phyloP scores from a whole-genome alignment of 169 alveolate species.

The Eimeria acervulina region DNA sequence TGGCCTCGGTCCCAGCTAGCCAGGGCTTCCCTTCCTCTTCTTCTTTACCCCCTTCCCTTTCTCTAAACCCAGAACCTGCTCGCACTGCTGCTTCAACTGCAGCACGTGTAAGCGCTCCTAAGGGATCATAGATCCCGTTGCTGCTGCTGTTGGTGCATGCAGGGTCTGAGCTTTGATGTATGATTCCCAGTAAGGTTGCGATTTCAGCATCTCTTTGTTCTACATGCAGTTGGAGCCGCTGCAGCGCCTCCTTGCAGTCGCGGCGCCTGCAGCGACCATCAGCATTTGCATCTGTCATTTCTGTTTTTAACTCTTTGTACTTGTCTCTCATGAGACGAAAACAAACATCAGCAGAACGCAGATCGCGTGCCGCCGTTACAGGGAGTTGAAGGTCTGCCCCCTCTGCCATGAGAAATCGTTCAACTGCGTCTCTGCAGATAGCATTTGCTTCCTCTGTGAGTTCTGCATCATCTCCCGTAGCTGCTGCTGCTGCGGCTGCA shows the following conservation, averaged over 20 bases:
- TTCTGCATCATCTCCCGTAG: slow-evolving; percentile 83
- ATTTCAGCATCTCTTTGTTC: slow-evolving; percentile 93
- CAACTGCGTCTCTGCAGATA: slow-evolving; percentile 90
- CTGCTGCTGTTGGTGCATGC: not conserved
- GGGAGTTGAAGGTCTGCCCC: not conserved
- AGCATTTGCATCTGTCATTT: not conserved
- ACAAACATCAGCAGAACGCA: not conserved
- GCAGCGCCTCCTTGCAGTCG: slow-evolving; percentile 54
- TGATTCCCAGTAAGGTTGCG: slow-evolving; percentile 88
- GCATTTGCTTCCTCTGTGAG: slow-evolving; percentile 90
- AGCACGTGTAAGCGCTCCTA: not conserved
- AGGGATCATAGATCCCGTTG: not conserved
- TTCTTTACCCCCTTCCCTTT: not conserved
- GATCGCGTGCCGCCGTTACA: slow-evolving; percentile 6
- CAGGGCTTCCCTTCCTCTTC: slow-evolving; percentile 6
- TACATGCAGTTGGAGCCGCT: slow-evolving; percentile 71
- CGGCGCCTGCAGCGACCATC: slow-evolving; percentile 12
- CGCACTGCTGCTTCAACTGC: slow-evolving; percentile 36
- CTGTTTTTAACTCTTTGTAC: not conserved
- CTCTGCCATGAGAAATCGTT: slow-evolving; percentile 86
- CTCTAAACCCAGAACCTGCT: not conserved
- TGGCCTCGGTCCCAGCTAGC: slow-evolving; percentile 80
- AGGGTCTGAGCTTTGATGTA: slow-evolving; percentile 87
- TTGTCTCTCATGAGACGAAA: not conserved
- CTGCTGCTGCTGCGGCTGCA: slow-evolving; percentile 91